A percentile compares a stretch with the other conserved stretches of the same genome.
Conservation (phyloP, 2,329 filamentous ascomycete genomes). For the Neocucurbitaria cava region DNA sequence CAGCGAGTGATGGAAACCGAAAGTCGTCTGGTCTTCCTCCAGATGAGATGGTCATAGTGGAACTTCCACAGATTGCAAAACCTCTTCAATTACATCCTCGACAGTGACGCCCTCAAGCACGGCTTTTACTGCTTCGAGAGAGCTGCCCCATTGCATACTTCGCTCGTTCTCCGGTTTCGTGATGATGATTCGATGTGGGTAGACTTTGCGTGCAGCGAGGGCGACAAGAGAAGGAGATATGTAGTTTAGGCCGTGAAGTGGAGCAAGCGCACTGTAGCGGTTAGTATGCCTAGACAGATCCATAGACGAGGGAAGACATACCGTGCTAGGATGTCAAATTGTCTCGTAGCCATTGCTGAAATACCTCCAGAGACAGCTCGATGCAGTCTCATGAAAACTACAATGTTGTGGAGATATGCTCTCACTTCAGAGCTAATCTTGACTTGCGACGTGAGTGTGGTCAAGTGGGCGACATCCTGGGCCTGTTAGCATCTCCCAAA, state of each 20-base stretch:
- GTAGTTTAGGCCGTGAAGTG: conserved; percentile 80
- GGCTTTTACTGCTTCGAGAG: conserved; percentile 70
- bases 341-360: conserved; percentile 77
- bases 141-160: conserved; percentile 93
- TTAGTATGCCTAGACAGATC: conserved; percentile 31
- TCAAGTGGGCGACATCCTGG: conserved; percentile 65
- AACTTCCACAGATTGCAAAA: conserved; percentile 63
- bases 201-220: conserved; percentile 85
- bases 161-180: conserved; percentile 75
- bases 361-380: conserved; percentile 82
- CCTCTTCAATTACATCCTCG: conserved; percentile 65
- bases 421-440: conserved; percentile 77
- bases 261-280: conserved; percentile 69
- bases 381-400: conserved; percentile 86
- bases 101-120: conserved; percentile 67
- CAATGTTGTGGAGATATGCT: conserved; percentile 85
- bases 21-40: neutral
- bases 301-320: conserved; percentile 34
- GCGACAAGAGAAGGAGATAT: conserved; percentile 83
- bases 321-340: conserved; percentile 73
- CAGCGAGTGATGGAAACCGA: no score
- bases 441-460: conserved; percentile 64
- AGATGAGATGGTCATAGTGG: conserved; percentile 55
- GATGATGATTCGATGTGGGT: conserved; percentile 81
- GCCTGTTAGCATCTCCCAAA: neutral